Base-by-base conservation (phyloP, 148 eudicot genomes). In the Heliamphora exappendiculata region DNA sequence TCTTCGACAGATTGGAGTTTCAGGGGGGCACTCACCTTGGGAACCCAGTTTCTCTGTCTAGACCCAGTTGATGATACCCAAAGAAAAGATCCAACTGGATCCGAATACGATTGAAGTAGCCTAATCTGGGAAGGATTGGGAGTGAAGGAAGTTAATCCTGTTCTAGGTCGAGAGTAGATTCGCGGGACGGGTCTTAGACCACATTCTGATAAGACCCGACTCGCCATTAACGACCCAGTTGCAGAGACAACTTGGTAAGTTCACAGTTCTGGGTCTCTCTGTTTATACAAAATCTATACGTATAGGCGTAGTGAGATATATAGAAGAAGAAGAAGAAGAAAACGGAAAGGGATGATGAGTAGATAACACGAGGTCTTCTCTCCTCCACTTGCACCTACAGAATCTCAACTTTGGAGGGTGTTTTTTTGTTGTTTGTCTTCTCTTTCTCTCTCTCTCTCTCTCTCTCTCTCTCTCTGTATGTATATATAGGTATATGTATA, bases 191-290 rank as follows among this genome's bases (percentile, higher is more conserved):
- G 92, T 72, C 85, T 89, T 22, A 90, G 34, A 4, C 95, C 97
- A 81, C 92, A 94, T 88, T 90, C 91, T 75, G 97, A 86, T 47
- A 94, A 78, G 68, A 89, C 91, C 86, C 81, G 86, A 80, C 86
- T 87, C 31, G 98, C 97, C 98, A 94, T 94, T 86, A 28, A 19
- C 31, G 77, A 59, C 55, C 76, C 78, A 59, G 69, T 53, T 1
- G 22, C 22, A 57, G 41, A 76, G 26, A 50, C 1, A 2, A 10
- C 14, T 24, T 31, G 13, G 10, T 24, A 66, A 6, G 36, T 41
- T 58, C 6, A 10, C 19, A 47, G 20, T 26, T 37, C 44, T 68
- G 66, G 47, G 50, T 39, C 36, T 68, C 63, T 53, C 57, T 60
- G 22, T 54, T 5, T 49, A 47, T 41, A 29, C 17, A 33, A 20